phyloP scores from a whole-genome alignment of 176 grass and related monocot species.

The Oryza brachyantha region DNA sequence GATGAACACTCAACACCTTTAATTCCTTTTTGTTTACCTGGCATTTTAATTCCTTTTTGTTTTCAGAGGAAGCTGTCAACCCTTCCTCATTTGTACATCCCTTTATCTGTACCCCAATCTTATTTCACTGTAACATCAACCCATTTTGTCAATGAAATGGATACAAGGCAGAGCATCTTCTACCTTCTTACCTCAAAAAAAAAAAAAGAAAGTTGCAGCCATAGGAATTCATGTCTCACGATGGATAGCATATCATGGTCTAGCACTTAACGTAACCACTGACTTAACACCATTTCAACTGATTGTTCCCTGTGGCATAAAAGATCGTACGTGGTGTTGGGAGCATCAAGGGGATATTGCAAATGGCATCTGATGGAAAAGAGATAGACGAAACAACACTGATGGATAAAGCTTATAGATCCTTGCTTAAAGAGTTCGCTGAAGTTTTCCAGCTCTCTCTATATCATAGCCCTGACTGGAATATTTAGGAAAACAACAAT shows the following conservation, averaged over 20 bases:
- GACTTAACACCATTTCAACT: constrained; percentile 55
- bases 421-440: constrained; percentile 61
- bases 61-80: too few species aligned
- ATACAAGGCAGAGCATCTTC: too few species aligned
- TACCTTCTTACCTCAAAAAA: too few species aligned
- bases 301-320: constrained; percentile 71
- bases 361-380: background rate
- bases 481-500: background rate
- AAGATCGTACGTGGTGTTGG: constrained; percentile 38
- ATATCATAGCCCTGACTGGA: constrained; percentile 12
- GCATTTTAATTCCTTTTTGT: too few species aligned
- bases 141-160: too few species aligned
- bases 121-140: too few species aligned
- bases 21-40: too few species aligned
- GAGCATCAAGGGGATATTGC: constrained; percentile 57
- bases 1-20: too few species aligned
- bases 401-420: constrained; percentile 52
- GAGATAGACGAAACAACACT: constrained; percentile 36
- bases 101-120: too few species aligned
- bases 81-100: too few species aligned
- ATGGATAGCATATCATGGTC: constrained; percentile 69
- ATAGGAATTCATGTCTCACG: constrained; percentile 58
- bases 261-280: constrained; percentile 73
- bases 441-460: constrained; percentile 67
- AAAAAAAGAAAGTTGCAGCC: constrained; percentile 83